A percentile compares a stretch with the other conserved stretches of the same genome.
Conservation (phyloP, 495 filamentous ascomycete species). For the Chaetomidium leptoderma region DNA sequence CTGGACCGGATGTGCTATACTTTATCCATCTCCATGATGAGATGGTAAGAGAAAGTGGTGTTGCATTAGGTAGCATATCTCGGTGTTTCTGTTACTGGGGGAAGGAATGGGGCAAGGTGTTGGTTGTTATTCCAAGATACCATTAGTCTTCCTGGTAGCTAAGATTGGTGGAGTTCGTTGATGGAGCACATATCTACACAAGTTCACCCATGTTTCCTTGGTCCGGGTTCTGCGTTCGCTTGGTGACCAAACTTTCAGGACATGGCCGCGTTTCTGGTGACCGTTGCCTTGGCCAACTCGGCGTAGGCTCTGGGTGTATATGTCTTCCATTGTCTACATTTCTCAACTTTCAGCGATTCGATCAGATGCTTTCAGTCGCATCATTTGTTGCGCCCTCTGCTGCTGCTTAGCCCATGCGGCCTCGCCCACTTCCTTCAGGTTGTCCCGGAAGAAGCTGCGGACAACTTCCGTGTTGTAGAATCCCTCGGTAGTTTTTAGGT, state of each 20-base stretch:
- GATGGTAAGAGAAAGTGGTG: too few relatives aligned
- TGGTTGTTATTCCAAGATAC: not conserved
- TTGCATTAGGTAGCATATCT: too few relatives aligned
- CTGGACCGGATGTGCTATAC: not conserved
- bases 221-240: too few relatives aligned
- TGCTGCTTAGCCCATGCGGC: constrained; percentile 30
- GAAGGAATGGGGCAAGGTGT: not conserved
- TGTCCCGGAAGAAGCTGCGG: constrained; percentile 33
- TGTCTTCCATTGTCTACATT: not conserved
- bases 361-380: constrained; percentile 20
- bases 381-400: constrained; percentile 19
- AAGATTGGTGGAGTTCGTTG: not conserved
- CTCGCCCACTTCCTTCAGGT: constrained; percentile 34
- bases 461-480: constrained; percentile 36
- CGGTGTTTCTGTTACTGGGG: not conserved
- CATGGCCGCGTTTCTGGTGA: too few relatives aligned
- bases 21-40: not conserved
- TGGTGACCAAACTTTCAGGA: too few relatives aligned
- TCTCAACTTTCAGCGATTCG: not conserved
- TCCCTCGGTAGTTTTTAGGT: constrained; percentile 30
- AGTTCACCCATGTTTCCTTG: not conserved
- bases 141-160: not conserved
- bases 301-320: not conserved
- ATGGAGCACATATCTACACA: not conserved
- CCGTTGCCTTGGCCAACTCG: too few relatives aligned